These are phyloP conservation scores for Ceratobasidium sp. DNA, from an alignment of 1,284 basidiomycete species.

Conservation along the genomic window DNA sequence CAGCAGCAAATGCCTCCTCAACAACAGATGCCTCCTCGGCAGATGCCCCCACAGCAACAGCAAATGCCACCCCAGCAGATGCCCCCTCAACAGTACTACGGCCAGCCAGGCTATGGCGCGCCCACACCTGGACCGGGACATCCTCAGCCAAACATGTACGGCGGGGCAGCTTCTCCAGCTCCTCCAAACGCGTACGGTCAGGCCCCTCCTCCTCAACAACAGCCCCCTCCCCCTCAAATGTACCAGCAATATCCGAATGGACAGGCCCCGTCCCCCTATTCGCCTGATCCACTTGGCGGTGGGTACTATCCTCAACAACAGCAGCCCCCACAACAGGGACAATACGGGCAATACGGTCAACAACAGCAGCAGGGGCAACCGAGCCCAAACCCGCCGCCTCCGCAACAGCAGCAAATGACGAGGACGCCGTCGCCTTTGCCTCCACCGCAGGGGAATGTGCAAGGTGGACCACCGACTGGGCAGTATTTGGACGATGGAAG, in stretches of 20 bases:
- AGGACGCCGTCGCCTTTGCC: conserved; percentile 37
- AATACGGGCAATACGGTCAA: conserved; percentile 43
- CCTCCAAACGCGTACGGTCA: conserved; percentile 47
- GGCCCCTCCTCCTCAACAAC: conserved; percentile 51
- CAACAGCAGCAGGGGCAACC: conserved; percentile 38
- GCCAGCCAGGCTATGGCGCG: conserved; percentile 31
- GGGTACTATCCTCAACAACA: conserved; percentile 47
- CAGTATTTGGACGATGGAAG: conserved; percentile 78
- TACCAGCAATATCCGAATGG: conserved; percentile 48
- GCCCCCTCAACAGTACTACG: conserved; percentile 36
- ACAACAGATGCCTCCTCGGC: conserved; percentile 49
- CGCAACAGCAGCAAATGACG: conserved; percentile 44
- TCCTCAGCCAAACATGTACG: conserved; percentile 41
- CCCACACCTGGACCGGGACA: conserved; percentile 50
- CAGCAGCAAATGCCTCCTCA: conserved; percentile 50
- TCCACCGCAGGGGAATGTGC: conserved; percentile 45
- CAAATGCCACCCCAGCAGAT: conserved; percentile 49
- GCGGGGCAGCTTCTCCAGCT: conserved; percentile 40
- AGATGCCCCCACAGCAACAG: conserved; percentile 48
- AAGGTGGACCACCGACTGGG: conserved; percentile 52
- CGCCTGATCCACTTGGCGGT: conserved; percentile 49
- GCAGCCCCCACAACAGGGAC: conserved; percentile 46
- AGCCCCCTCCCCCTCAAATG: conserved; percentile 49
- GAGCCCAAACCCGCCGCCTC: conserved; percentile 42
- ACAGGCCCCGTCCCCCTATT: conserved; percentile 45